These are phyloP conservation scores for Psilocybe tampanensis DNA, from an alignment of 768 basidiomycete species.

Conservation along the genomic window DNA sequence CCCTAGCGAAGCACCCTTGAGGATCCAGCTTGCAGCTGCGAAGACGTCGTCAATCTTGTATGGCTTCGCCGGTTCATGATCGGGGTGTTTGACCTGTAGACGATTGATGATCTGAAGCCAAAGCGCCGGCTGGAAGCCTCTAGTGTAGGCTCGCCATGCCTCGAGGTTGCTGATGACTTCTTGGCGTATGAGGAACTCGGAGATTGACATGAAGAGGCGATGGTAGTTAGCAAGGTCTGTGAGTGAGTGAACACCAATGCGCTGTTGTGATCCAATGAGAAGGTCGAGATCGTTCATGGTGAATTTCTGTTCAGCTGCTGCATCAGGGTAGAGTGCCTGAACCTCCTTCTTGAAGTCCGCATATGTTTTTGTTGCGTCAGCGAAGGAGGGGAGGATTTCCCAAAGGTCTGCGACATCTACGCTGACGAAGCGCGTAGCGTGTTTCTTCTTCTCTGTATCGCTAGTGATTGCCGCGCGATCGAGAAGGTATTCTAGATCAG, in stretches of 20 bases:
- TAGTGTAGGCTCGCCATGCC: no score
- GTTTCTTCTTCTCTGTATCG: not conserved
- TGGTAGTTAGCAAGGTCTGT: conserved; percentile 21
- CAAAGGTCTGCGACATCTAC: not conserved
- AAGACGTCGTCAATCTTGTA: conserved; percentile 21
- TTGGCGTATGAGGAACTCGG: no score
- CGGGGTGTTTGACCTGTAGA: conserved; percentile 23
- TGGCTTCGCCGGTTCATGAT: conserved; percentile 23
- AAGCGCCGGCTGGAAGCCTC: conserved; percentile 1
- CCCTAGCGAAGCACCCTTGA: conserved; percentile 3
- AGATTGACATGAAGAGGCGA: no score
- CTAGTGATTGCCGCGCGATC: not conserved
- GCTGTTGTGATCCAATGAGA: conserved; percentile 5
- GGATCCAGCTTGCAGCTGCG: conserved; percentile 19
- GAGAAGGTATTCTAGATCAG: not conserved
- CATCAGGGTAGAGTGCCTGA: conserved; percentile 8
- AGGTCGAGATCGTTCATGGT: conserved; percentile 7
- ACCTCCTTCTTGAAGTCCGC: conserved; percentile 10
- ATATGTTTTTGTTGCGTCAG: not conserved
- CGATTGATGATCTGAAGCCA: conserved; percentile 4
- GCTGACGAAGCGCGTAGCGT: not conserved
- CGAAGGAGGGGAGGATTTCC: not conserved
- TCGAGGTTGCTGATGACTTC: no score
- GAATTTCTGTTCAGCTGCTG: conserved; percentile 4
- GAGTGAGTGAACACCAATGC: conserved; percentile 11